phyloP scores from a whole-genome alignment of 331 rosid species.

The Prunus yedoensis region DNA sequence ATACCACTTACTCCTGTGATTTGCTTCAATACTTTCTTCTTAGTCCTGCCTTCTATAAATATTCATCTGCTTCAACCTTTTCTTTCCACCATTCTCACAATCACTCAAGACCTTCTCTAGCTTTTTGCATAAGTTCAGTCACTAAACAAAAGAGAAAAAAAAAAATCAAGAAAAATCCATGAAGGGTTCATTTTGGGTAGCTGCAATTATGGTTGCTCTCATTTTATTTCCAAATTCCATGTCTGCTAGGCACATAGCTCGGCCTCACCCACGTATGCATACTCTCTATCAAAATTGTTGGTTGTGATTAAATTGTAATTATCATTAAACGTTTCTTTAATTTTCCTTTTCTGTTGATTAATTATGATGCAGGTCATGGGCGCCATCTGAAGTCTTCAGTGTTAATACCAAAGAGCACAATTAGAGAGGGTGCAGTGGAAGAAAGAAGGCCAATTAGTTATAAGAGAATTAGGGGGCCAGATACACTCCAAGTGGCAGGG shows the following conservation, averaged over 20 bases:
- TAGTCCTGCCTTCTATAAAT: constrained; percentile 8
- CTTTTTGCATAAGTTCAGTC: neutral
- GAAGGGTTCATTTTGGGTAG: constrained; percentile 25
- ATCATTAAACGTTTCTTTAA: neutral
- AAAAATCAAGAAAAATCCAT: constrained; percentile 3
- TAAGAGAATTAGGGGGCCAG: constrained; percentile 26
- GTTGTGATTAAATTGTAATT: neutral
- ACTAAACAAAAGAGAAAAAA: neutral
- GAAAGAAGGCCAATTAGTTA: neutral
- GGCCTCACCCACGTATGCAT: constrained; percentile 42
- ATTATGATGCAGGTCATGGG: neutral
- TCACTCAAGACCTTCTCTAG: neutral
- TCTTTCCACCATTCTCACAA: constrained; percentile 7
- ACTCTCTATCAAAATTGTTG: neutral
- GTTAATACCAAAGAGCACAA: neutral
- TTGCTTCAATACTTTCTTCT: constrained; percentile 41
- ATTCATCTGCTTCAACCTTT: constrained; percentile 9
- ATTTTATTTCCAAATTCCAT: constrained; percentile 37
- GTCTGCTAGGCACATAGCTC: constrained; percentile 47
- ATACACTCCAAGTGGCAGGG: constrained; percentile 68
- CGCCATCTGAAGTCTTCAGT: neutral
- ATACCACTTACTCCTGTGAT: constrained; percentile 48
- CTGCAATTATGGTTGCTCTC: constrained; percentile 21
- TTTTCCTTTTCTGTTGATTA: neutral
- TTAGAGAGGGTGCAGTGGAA: constrained; percentile 6